These are phyloP conservation scores for Pelargonium citronellum DNA, from an alignment of 441 rosid genomes.

Conservation along the genomic window DNA sequence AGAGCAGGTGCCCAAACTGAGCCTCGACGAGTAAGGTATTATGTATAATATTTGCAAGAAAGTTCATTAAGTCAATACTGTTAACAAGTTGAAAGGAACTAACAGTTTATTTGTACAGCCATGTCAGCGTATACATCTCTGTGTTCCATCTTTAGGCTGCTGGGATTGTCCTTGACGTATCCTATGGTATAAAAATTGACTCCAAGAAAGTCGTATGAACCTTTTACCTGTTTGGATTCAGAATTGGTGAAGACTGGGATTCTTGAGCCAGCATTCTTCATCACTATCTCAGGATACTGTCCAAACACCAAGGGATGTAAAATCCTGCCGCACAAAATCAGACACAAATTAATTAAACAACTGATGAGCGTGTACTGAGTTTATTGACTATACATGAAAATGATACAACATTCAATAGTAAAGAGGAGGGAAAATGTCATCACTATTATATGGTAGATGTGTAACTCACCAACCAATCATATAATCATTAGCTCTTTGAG, in stretches of 20 bases:
- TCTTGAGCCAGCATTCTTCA: slow-evolving; percentile 21
- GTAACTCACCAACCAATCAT: slow-evolving; percentile 19
- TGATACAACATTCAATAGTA: too few relatives aligned
- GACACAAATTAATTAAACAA: too few relatives aligned
- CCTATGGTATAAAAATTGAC: slow-evolving; percentile 17
- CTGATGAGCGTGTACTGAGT: too few relatives aligned
- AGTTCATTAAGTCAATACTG: too few relatives aligned
- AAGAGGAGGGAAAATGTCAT: too few relatives aligned
- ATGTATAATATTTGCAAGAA: too few relatives aligned
- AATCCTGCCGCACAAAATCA: slow-evolving; percentile 25
- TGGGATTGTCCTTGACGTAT: slow-evolving; percentile 13
- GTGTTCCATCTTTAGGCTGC: slow-evolving; percentile 10
- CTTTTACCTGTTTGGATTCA: slow-evolving; percentile 20
- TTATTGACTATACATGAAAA: too few relatives aligned
- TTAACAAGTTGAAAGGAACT: neutral
- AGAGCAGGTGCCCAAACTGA: too few relatives aligned
- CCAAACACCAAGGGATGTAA: slow-evolving; percentile 23
- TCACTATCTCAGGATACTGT: slow-evolving; percentile 23
- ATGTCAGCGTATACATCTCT: slow-evolving; percentile 18
- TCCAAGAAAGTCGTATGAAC: slow-evolving; percentile 19
- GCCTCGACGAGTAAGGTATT: too few relatives aligned
- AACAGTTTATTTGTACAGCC: slow-evolving; percentile 12
- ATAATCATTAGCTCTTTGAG: slow-evolving; percentile 27
- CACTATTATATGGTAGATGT: too few relatives aligned
- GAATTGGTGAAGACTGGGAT: slow-evolving; percentile 20